Evolutionary conservation across 1,284 basidiomycete genomes (phyloP), one percentile per base, ranked within the genome.

Genomic region (Cryptococcus deneoformans): DNA sequence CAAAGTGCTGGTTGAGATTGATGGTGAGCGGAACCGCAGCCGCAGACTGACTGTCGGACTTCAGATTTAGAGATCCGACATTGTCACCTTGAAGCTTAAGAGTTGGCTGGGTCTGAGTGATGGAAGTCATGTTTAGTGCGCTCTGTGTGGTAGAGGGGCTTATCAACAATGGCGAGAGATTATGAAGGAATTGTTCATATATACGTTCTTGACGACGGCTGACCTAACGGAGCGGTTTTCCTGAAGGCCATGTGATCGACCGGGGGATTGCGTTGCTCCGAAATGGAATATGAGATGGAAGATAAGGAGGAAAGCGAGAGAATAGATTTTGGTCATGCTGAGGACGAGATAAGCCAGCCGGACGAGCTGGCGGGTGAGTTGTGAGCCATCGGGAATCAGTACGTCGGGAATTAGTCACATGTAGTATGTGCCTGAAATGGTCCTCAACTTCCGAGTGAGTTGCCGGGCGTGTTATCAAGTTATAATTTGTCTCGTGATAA

Each of bases 1-100:
- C 53, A 50, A 61, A 65, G 10, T 58, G 47, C 39, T 63, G 54
- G 53, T 64, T 59, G 50, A 64, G 58, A 39, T 57, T 64, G 44
- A 59, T 47, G 59, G 64, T 64, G 1, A 63, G 60, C 10, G 65
- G 62, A 12, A 55, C 24, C 34, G 35, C 34, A 37, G 24, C 34
- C 11, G 47, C 34, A 14, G 47, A 35, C 29, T 6, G 47, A 14
- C 8, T 29, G 24, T 44, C 43, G 43, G 14, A 16, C n/a, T 44
- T 44, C 14, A 24, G n/a, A n/a, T 12, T 6, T 4, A 29, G 5
- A 4, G 29, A 29, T 29, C 29, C 29, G 3, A 29, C 29, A 29
- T 29, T 29, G 29, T 29, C 29, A 29, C 29, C 29, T 29, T 29
- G 29, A 29, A 29, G 29, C 29, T 29, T 29, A 29, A 29, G 29